Evolutionary conservation across 345 rosid genomes (phyloP), one percentile per base, ranked within the genome.

Genomic region (Excoecaria agallocha): DNA sequence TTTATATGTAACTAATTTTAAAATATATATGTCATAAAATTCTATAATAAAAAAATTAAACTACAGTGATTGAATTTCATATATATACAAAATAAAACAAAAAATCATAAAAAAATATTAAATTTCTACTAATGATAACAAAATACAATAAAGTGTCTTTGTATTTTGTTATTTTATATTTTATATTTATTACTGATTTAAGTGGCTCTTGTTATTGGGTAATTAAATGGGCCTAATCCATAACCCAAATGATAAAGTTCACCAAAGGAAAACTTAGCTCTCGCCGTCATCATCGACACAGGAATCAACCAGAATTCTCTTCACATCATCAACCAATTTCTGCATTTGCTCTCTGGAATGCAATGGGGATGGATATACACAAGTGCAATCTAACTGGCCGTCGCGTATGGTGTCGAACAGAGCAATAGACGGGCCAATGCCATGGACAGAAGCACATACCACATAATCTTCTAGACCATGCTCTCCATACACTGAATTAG

Each of bases 361-460:
- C 85, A 87, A 25, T 6, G 90, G 90, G 8, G 85, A 74, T 9
- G 89, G 90, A 63, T 84, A 87, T 19, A 84, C 86, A 51, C 84
- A 85, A 7, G 75, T 73, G 30, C 85, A 84, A 49, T 87, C 87
- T 57, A 87, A 63, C 22, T 60, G 8, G 13, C 89, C 87, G 17
- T 82, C 74, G 3, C 89, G 81, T 15, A 87, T 55, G 3, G 86
- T 84, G 81, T 87, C 87, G 16, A 87, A 87, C 11, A 87, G 4
- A 0, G 81, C 87, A 0, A 85, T 50, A 22, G 90, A 85, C 0
- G 90, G 86, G 8, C 87, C 90, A 0, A 87, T 69, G 8, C 88
- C 88, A 25, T 87, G 90, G 49, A 72, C 83, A 0, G 90, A 87
- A 62, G 86, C 81, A 30, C 90, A 87, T 5, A 86, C 89, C 51